Conservation (phyloP, 768 basidiomycete species). For the Pleurotus citrinopileatus region DNA sequence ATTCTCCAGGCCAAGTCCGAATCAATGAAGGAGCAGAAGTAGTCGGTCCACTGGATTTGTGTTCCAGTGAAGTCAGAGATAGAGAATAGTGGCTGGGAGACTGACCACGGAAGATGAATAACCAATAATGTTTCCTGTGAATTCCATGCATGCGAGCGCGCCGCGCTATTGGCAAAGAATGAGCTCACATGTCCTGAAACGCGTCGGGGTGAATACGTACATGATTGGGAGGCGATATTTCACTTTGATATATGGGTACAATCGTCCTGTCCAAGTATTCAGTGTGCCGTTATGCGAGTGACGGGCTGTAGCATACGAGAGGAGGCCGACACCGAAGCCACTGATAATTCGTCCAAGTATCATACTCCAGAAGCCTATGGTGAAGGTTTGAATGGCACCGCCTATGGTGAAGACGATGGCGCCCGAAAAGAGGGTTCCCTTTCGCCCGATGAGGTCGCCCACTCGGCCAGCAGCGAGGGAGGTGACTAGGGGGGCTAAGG, state of each 20-base stretch:
- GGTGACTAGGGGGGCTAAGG: conserved; percentile 52
- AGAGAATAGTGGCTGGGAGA: conserved; percentile 13
- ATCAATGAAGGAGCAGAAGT: conserved; percentile 86
- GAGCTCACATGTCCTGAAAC: neutral
- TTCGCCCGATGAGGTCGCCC: conserved; percentile 83
- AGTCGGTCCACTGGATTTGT: conserved; percentile 78
- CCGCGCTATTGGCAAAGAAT: conserved; percentile 56
- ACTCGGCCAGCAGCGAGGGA: conserved; percentile 87
- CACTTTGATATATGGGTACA: conserved; percentile 92
- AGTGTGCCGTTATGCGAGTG: neutral
- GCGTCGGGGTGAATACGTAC: conserved; percentile 36
- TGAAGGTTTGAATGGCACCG: conserved; percentile 83
- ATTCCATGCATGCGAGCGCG: conserved; percentile 91
- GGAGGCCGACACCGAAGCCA: conserved; percentile 87
- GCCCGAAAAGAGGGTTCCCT: conserved; percentile 80
- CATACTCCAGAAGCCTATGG: conserved; percentile 77
- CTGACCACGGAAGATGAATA: conserved; percentile 88
- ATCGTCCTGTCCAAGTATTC: conserved; percentile 64
- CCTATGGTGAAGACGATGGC: conserved; percentile 84
- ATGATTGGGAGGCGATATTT: conserved; percentile 91
- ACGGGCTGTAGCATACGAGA: conserved; percentile 47
- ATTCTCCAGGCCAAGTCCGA: conserved; percentile 90
- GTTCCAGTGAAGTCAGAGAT: neutral
- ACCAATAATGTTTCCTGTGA: conserved; percentile 89
- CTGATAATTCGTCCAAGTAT: conserved; percentile 78